Evolutionary conservation across 306 rosid genomes (phyloP), one percentile per base, ranked within the genome.

Genomic region (Trichosanthes truncata): DNA sequence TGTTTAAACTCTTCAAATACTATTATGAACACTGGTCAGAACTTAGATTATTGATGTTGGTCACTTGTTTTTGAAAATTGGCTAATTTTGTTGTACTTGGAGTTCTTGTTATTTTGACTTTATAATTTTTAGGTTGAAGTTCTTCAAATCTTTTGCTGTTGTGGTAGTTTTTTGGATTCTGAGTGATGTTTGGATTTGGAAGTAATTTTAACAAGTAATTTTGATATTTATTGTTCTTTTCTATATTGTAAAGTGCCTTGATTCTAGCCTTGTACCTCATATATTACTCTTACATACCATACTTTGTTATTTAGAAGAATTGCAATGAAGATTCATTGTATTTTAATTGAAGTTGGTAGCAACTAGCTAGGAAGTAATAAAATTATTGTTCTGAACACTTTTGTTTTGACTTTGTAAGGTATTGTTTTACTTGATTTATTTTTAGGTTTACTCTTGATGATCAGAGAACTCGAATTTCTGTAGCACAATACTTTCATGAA

Each of bases 381-480:
- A 20, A 66, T 20, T 66, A 63, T 36, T 66, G 8, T 65, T 36
- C 25, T 15, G 10, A 4, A 33, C 25, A 63, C 62, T 51, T 3
- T 45, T 40, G 29, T 48, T 25, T 31, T 21, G 20, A 21, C 40
- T 14, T 63, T 26, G n/a, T 26, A 13, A 25, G 4, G 6, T 77
- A 3, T 56, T 66, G 9, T 67, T 21, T 21, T 61, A 7, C 56
- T 46, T 46, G 21, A 17, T 72, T 81, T 77, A n/a, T 11, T 21
- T 45, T 41, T 63, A 95, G 98, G 88, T 95, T 92, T 69, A 76
- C 86, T n/a, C 83, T 82, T 0, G 94, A 91, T 25, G 97, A 89
- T n/a, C 1, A 82, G 0, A 18, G 1, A 41, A 81, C 84, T 0
- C 41, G 0, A 38, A 61, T 0, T 0, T 84, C 87, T 0, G 91